Evolutionary conservation across 352 stramenopile species (phyloP), one percentile per base, ranked within the genome.

Genomic region (Phytophthora multivora): DNA sequence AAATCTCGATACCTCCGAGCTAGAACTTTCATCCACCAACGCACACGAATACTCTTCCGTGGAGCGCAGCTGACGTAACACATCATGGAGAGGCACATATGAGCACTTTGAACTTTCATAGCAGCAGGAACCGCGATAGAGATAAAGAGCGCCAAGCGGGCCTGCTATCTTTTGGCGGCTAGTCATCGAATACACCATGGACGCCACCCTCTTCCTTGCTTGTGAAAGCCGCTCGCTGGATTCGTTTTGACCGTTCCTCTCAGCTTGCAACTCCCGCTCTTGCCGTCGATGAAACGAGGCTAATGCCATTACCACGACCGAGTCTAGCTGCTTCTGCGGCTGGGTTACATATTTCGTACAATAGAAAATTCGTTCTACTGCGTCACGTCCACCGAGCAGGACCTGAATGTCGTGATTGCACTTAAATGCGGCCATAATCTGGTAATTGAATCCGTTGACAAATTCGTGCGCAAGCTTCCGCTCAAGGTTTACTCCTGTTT

Each of bases 391-490:
- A 23, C 47, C 47, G 1, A 54, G n/a, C 15, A 26, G 43, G n/a
- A 40, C 9, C 12, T 40, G 35, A 15, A 40, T 40, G n/a, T 40
- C 35, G 13, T 51, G 40, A 3, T 36, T 54, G n/a, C 39, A 59
- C 10, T 42, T 51, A 7, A 59, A 59, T 7, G 40, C 43, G 5
- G 40, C 40, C 51, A 59, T 59, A 9, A 59, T 50, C 3, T 33
- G 28, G 23, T 51, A 59, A 5, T 59, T 59, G 12, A 59, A 59
- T 1, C 51, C 40, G 35, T 59, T 51, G 1, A 59, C 25, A 43
- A 25, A 59, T 30, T 59, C 40, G 13, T 59, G 40, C 8, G 16
- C 51, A 8, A 51, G 5, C n/a, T n/a, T 21, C 9, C 39, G 51
- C 6, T 42, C n/a, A 13, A 59, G 15, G 10, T 35, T 1, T 2